Percentiles rank a stretch among this genome's conserved stretches.
phyloP scores from a whole-genome alignment of 2,329 filamentous ascomycete genomes.

The Fusarium sp. region DNA sequence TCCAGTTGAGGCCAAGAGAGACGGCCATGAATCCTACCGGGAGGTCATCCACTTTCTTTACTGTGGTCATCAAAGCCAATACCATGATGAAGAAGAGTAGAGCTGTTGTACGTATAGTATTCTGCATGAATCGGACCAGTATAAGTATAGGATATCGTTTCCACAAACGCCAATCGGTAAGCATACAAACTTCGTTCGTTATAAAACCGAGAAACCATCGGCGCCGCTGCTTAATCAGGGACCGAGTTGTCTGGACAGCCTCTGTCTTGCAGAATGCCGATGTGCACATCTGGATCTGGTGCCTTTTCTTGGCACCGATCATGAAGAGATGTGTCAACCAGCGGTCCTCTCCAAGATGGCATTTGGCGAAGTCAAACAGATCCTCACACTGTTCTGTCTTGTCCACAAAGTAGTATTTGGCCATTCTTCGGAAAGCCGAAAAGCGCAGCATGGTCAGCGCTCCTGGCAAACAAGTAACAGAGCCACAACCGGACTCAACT shows the following conservation, averaged over 20 bases:
- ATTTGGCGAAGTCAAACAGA: slow-evolving; percentile 96
- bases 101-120: slow-evolving; percentile 94
- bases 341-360: slow-evolving; percentile 92
- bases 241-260: slow-evolving; percentile 87
- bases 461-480: slow-evolving; percentile 93
- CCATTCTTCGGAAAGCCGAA: slow-evolving; percentile 95
- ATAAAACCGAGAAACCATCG: slow-evolving; percentile 98
- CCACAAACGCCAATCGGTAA: slow-evolving; percentile 94
- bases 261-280: slow-evolving; percentile 99
- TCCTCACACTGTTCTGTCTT: slow-evolving; percentile 96
- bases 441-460: slow-evolving; percentile 96
- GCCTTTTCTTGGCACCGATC: slow-evolving; percentile 92
- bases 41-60: slow-evolving; percentile 79
- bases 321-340: slow-evolving; percentile 99
- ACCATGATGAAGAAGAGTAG: slow-evolving; percentile 95
- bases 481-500: slow-evolving; percentile 92
- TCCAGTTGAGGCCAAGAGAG: slow-evolving; percentile 91
- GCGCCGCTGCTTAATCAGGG: slow-evolving; percentile 91
- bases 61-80: slow-evolving; percentile 85
- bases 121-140: slow-evolving; percentile 90
- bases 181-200: slow-evolving; percentile 98
- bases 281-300: slow-evolving; percentile 98
- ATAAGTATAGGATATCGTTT: slow-evolving; percentile 88
- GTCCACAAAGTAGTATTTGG: slow-evolving; percentile 98
- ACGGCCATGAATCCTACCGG: slow-evolving; percentile 95